Conservation (phyloP, 495 filamentous ascomycete genomes). For the Hamigera avellanea region DNA sequence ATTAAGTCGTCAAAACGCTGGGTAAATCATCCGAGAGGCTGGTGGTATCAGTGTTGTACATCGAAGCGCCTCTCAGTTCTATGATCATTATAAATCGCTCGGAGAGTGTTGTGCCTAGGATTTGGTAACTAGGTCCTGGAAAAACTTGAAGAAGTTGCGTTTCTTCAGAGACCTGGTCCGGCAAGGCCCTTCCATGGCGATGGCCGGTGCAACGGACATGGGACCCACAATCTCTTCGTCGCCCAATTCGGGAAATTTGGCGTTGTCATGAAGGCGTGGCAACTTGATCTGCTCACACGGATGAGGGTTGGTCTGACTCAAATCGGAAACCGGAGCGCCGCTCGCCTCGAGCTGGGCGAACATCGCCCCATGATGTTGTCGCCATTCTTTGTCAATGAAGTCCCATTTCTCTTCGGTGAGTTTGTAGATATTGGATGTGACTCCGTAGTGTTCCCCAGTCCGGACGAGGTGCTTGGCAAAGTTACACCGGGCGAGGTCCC, state of each 20-base stretch:
- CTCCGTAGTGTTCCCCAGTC: slow-evolving; percentile 76
- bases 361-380: slow-evolving; percentile 49
- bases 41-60: slow-evolving; percentile 15
- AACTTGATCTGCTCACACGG: slow-evolving; percentile 42
- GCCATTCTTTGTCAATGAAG: slow-evolving; percentile 62
- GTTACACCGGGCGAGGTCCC: slow-evolving; percentile 69
- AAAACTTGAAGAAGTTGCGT: slow-evolving; percentile 35
- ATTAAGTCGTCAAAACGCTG: slow-evolving; percentile 29
- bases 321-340: slow-evolving; percentile 22
- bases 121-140: slow-evolving; percentile 31
- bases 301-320: slow-evolving; percentile 32
- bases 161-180: slow-evolving; percentile 25
- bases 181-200: slow-evolving; percentile 16
- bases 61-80: slow-evolving; percentile 9
- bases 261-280: slow-evolving; percentile 51
- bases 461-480: slow-evolving; percentile 76
- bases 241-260: slow-evolving; percentile 79
- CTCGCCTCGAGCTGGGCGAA: slow-evolving; percentile 28
- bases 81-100: slow-evolving; percentile 4
- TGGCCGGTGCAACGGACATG: slow-evolving; percentile 49
- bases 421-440: slow-evolving; percentile 70
- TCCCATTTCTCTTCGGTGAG: slow-evolving; percentile 81
- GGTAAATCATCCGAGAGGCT: slow-evolving; percentile 12
- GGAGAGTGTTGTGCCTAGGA: slow-evolving; percentile 9
- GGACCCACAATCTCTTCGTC: slow-evolving; percentile 89